Evolutionary conservation across 352 stramenopile genomes (phyloP).

Genomic region (Phytophthora boehmeriae): DNA sequence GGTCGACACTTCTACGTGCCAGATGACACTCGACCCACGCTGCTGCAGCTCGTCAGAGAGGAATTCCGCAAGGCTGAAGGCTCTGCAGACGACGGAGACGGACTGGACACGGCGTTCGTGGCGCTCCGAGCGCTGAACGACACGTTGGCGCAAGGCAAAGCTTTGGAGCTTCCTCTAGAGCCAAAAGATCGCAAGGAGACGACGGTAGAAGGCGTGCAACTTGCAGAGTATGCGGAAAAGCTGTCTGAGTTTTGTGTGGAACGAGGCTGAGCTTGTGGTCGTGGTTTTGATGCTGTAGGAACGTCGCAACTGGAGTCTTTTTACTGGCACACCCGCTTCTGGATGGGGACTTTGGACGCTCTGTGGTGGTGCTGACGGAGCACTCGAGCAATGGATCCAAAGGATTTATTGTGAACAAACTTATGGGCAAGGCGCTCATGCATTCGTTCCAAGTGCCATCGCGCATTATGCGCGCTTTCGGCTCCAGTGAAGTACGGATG

Average conservation of each 20-base stretch:
- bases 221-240: constrained; percentile 43
- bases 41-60: constrained; percentile 53
- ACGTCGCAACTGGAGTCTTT: constrained; percentile 61
- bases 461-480: constrained; percentile 62
- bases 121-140: constrained; percentile 66
- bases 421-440: constrained; percentile 56
- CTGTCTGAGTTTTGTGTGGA: background rate
- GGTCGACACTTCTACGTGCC: constrained; percentile 75
- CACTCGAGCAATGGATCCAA: constrained; percentile 62
- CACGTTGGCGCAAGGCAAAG: constrained; percentile 50
- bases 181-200: background rate
- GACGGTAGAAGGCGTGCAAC: constrained; percentile 38
- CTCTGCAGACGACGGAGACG: constrained; percentile 9
- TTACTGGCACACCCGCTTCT: constrained; percentile 78
- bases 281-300: constrained; percentile 27
- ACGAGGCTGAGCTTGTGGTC: background rate
- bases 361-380: constrained; percentile 78
- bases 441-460: constrained; percentile 68
- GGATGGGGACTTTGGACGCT: constrained; percentile 70
- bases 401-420: constrained; percentile 81
- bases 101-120: constrained; percentile 69
- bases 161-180: constrained; percentile 35
- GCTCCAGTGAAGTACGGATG: constrained; percentile 57
- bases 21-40: constrained; percentile 32
- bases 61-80: constrained; percentile 41